These are phyloP conservation scores for Ammopiptanthus mongolicus DNA, from an alignment of 306 rosid species.

Conservation along the genomic window DNA sequence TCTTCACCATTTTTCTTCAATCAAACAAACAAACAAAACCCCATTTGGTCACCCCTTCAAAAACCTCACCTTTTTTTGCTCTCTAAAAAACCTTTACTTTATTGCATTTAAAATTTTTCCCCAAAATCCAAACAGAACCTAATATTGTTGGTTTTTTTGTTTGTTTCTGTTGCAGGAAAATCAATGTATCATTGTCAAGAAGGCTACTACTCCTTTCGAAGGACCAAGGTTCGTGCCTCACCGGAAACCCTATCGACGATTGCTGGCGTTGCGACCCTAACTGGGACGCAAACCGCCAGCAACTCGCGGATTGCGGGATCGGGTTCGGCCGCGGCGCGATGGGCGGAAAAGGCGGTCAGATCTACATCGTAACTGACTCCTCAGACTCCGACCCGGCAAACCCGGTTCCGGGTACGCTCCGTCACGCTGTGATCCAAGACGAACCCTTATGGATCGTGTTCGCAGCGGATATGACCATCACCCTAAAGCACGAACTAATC, in stretches of 20 bases:
- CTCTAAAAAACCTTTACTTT: background rate
- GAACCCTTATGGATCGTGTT: constrained; percentile 89
- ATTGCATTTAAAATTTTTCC: background rate
- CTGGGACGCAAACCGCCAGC: constrained; percentile 68
- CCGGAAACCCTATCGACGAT: constrained; percentile 91
- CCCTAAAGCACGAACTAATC: constrained; percentile 69
- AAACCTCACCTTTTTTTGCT: background rate
- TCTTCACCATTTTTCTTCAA: background rate
- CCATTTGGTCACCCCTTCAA: background rate
- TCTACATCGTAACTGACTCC: constrained; percentile 84
- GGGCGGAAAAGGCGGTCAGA: constrained; percentile 93
- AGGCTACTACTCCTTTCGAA: constrained; percentile 44
- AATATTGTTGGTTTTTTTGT: background rate
- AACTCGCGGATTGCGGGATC: constrained; percentile 82
- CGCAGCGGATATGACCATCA: constrained; percentile 69
- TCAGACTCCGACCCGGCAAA: constrained; percentile 69
- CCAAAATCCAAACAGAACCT: constrained; percentile 20
- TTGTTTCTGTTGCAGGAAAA: constrained; percentile 47
- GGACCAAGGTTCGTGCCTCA: constrained; percentile 42
- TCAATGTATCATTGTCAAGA: constrained; percentile 56
- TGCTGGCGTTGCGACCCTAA: constrained; percentile 82
- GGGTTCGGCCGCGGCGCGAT: constrained; percentile 78
- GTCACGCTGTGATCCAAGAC: constrained; percentile 87
- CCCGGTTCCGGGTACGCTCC: constrained; percentile 89
- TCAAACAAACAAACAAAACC: background rate